Evolutionary conservation across 371 early-diverging fungal species (phyloP), one percentile per base, ranked within the genome.

Genomic region (Dinochytrium kinnereticum): DNA sequence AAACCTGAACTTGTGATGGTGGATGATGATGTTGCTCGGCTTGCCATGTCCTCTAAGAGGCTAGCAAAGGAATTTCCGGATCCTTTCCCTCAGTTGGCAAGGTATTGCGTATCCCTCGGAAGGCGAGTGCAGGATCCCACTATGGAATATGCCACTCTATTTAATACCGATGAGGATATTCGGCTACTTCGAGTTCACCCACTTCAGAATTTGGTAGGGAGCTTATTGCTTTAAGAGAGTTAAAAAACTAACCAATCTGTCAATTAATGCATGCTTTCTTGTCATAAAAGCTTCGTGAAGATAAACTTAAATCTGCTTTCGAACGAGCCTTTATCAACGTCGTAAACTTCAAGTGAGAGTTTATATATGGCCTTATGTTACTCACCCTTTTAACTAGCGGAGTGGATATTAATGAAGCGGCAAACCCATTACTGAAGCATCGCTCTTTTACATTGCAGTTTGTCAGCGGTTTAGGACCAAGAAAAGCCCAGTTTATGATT

Each of bases 391-490:
- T n/a, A n/a, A n/a, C 50, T 34, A 64, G 86, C 90, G 72, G 99
- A 70, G 93, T 97, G 31, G 96, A 96, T 78, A 90, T 99, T 69
- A 96, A 97, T 78, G 89, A 87, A 7, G 88, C 92, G 0, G 87
- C 91, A 0, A 78, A 80, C 39, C 44, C 66, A 10, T 37, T 44
- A 21, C 87, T 87, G n/a, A 85, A 92, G 10, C 93, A 95, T 74
- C 83, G 87, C 72, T 87, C 90, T 0, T 79, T 86, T 24, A 87
- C 91, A 19, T 85, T 98, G 37, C 94, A 92, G 70, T 98, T 95
- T 73, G 95, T 98, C 19, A 87, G 93, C 76, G 99, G 99, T 1
- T 86, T 99, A 57, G 99, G 99, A 10, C 95, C 97, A 33, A 88
- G 98, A 74, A 99, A 99, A 81, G 96, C 96, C 7, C 80, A 80